Base-by-base conservation (phyloP, 805 yeast genomes). In the Candida stauntonica region DNA sequence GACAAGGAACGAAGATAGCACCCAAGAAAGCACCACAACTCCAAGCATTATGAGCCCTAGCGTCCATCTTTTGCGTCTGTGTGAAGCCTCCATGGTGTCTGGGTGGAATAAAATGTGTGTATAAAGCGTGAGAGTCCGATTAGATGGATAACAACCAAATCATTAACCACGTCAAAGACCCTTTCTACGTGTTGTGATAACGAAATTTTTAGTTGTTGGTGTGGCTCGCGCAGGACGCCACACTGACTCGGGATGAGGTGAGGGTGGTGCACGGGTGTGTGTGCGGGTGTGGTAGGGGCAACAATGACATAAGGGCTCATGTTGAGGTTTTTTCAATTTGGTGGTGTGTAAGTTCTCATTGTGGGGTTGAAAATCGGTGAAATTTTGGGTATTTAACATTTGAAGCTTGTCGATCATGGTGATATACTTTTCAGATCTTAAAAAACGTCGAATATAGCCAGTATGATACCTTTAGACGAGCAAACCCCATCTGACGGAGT, bases 11-110 rank as follows among this genome's bases (percentile, higher is more conserved):
- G 95, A 86, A 4, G 96, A 86, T 26, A 83, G 64, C 9, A 93
- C 97, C 99, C 99, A 91, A 17, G 87, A 72, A 1, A 85, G 58
- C 19, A 91, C 86, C 31, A 89, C 98, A 31, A 83, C 67, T 2
- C 77, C 69, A 17, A 89, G 70, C 62, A 86, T 75, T 17, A 81
- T 49, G 17, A 91, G 71, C 3, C 98, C 98, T 16, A 86, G 52
- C 0, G 81, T 67, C 97, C 97, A 88, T 39, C 49, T 46, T 35
- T 47, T 46, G 26, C 50, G 47, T 46, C 51, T 54, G 20, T 38
- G 38, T 12, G 36, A 14, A 17, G 26, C 20, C 12, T 39, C 40
- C 41, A 38, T 40, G 20, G 17, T 29, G 21, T 15, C n/a, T 12
- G 21, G 24, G 4, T n/a, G 29, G 16, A 12, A 20, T 9, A 9